Evolutionary conservation across 2,329 filamentous ascomycete genomes (phyloP).

Genomic region (Cordyceps tenuipes): DNA sequence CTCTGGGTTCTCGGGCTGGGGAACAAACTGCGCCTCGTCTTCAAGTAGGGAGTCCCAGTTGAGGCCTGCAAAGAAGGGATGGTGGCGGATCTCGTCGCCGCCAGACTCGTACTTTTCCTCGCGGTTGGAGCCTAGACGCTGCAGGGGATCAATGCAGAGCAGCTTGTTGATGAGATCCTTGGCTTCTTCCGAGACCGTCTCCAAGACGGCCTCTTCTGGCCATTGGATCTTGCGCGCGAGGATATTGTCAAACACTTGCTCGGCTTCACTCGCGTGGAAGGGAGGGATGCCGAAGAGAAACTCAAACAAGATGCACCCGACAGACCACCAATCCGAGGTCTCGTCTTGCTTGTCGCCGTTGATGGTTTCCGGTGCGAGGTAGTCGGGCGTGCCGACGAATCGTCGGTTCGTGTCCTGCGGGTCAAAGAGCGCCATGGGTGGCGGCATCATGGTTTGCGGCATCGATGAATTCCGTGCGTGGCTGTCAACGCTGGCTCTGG

Average conservation of each 20-base stretch:
- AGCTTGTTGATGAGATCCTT: constrained; percentile 92
- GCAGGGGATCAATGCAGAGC: constrained; percentile 72
- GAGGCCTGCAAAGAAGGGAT: constrained; percentile 79
- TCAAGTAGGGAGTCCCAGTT: constrained; percentile 90
- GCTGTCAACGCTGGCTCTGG: constrained; percentile 26
- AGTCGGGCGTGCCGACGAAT: constrained; percentile 95
- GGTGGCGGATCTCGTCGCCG: constrained; percentile 81
- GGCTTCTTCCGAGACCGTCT: constrained; percentile 70
- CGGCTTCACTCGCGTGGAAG: constrained; percentile 83
- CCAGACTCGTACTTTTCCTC: constrained; percentile 76
- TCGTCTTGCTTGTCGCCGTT: constrained; percentile 93
- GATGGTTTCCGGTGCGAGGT: constrained; percentile 93
- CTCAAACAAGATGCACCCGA: constrained; percentile 97
- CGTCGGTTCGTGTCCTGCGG: constrained; percentile 86
- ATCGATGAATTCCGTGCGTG: constrained; percentile 24
- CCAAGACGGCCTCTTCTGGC: constrained; percentile 74
- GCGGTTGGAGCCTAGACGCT: constrained; percentile 77
- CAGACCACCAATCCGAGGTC: constrained; percentile 98
- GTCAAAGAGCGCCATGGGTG: constrained; percentile 91
- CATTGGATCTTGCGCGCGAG: constrained; percentile 82
- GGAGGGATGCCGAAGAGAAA: constrained; percentile 90
- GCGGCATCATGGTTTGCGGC: constrained; percentile 65
- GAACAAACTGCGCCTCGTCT: constrained; percentile 92
- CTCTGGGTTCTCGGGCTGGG: constrained; percentile 84
- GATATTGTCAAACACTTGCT: constrained; percentile 96